Percentiles rank a stretch among this genome's conserved stretches.
phyloP scores from a whole-genome alignment of 192 early-diverging fungal species.

The Podila minutissima region DNA sequence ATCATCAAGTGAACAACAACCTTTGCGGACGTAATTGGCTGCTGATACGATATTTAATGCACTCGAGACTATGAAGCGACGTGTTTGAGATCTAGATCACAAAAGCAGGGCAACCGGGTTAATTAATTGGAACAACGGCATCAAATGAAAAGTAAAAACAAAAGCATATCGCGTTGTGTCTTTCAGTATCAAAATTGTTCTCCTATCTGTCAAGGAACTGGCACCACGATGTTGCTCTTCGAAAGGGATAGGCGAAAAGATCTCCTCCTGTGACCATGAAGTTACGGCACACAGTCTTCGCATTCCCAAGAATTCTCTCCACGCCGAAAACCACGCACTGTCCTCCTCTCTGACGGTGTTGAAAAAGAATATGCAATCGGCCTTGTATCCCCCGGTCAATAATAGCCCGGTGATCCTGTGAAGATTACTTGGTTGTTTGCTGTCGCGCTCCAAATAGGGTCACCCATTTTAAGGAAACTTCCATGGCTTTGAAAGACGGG shows the following conservation, averaged over 20 bases:
- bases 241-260: background rate
- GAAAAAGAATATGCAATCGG: constrained; percentile 6
- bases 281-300: no score
- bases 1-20: no score
- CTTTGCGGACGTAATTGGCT: no score
- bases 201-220: constrained; percentile 4
- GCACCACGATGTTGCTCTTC: background rate
- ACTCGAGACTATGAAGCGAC: no score
- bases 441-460: background rate
- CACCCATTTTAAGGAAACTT: background rate
- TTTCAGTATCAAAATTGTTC: constrained; percentile 2
- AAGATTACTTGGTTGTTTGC: constrained; percentile 2
- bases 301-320: background rate
- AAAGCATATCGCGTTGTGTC: background rate
- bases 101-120: no score
- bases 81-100: no score
- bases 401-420: background rate
- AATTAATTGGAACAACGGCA: no score
- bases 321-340: background rate
- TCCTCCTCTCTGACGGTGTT: background rate
- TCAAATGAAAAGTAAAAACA: background rate
- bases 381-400: background rate
- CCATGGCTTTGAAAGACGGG: background rate
- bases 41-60: no score
- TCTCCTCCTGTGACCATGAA: no score